Conservation (phyloP, 352 stramenopile species). For the Thalassiosira pacifica region DNA sequence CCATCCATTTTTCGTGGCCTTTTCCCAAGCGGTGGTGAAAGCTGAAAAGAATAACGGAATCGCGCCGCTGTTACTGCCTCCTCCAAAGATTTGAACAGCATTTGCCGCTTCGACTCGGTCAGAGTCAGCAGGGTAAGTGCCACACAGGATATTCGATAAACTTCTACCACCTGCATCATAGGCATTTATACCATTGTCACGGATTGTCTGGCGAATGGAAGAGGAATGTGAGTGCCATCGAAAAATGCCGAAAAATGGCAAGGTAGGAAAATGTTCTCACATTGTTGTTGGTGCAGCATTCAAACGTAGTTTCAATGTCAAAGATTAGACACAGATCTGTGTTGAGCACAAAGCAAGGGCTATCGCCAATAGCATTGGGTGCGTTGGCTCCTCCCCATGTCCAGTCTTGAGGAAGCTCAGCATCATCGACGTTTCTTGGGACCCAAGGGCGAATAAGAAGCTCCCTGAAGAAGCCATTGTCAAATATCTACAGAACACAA, state of each 20-base stretch:
- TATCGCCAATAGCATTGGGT: not conserved
- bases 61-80: not conserved
- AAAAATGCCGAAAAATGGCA: no score
- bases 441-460: constrained; percentile 53
- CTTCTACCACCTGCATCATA: not conserved
- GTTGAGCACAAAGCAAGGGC: constrained; percentile 27
- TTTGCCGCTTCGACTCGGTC: not conserved
- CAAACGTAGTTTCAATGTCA: constrained; percentile 14
- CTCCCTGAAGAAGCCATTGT: constrained; percentile 63
- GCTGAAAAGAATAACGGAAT: not conserved
- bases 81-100: not conserved
- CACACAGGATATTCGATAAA: not conserved
- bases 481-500: constrained; percentile 38
- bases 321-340: constrained; percentile 28
- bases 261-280: no score
- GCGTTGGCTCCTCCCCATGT: constrained; percentile 5
- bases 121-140: not conserved
- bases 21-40: not conserved
- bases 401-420: constrained; percentile 45
- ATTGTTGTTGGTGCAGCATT: constrained; percentile 13
- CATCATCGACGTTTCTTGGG: constrained; percentile 55
- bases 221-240: no score
- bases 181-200: not conserved
- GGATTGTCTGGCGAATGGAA: no score
- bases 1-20: not conserved